A percentile compares a stretch with the other conserved stretches of the same genome.
Conservation (phyloP, 208 protist species). For the Trichomonas vaginalis region DNA sequence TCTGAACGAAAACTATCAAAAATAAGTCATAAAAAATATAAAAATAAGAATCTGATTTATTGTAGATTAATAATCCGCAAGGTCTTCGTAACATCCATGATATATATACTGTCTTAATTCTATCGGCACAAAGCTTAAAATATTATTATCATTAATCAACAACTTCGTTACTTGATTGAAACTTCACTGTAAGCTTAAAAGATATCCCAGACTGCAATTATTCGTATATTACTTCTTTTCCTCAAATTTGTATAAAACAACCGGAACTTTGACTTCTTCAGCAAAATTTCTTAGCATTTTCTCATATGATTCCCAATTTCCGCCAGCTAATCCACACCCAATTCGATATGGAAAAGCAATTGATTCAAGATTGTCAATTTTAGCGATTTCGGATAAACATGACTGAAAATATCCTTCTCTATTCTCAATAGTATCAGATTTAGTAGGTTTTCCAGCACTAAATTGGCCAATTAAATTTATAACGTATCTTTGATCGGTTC, state of each 20-base stretch:
- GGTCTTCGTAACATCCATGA: too few species aligned
- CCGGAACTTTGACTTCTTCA: background rate
- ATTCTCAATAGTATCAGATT: background rate
- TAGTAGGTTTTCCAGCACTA: background rate
- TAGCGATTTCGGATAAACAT: background rate
- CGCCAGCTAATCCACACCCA: background rate
- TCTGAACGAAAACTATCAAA: too few species aligned
- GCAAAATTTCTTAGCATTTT: background rate
- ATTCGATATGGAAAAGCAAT: background rate
- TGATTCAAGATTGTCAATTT: background rate
- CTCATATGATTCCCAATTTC: background rate
- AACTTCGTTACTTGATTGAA: too few species aligned
- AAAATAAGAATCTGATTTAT: too few species aligned
- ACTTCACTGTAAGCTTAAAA: too few species aligned
- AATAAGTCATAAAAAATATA: too few species aligned
- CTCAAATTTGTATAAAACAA: constrained; percentile 1
- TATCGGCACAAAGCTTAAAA: too few species aligned
- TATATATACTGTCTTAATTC: too few species aligned
- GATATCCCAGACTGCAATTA: too few species aligned
- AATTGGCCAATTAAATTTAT: background rate
- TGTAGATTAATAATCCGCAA: too few species aligned
- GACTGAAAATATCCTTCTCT: background rate
- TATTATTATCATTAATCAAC: too few species aligned
- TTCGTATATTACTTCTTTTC: too few species aligned
- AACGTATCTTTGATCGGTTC: background rate